Conservation (phyloP, 768 basidiomycete species). For the Auriscalpium orientale region DNA sequence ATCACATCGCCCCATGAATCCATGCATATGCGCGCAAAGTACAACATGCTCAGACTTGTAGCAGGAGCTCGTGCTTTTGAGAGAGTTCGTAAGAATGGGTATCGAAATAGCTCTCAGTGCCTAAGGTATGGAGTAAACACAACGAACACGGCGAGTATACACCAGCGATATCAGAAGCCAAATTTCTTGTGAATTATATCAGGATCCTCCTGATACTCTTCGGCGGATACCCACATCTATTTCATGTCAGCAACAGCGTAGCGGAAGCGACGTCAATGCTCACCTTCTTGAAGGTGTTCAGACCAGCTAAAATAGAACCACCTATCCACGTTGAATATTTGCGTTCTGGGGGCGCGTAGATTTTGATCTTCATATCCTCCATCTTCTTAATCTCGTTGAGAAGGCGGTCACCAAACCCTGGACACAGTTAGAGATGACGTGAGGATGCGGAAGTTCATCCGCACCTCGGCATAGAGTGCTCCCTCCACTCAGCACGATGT, state of each 20-base stretch:
- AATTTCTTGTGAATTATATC: conserved; percentile 97
- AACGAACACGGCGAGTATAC: not conserved
- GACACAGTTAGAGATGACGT: conserved; percentile 2
- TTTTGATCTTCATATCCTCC: conserved; percentile 97
- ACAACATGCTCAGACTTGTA: not conserved
- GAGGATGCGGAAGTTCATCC: conserved; percentile 10
- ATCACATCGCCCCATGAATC: conserved; percentile 21
- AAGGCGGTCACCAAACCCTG: conserved; percentile 93
- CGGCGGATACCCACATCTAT: conserved; percentile 99
- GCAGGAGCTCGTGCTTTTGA: not conserved
- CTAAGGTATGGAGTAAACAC: too few relatives aligned
- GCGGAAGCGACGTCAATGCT: conserved; percentile 5
- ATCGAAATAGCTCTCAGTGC: conserved; percentile 2
- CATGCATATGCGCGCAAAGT: conserved; percentile 23
- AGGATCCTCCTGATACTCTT: conserved; percentile 98
- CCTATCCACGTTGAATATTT: conserved; percentile 98
- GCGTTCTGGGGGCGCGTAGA: conserved; percentile 98
- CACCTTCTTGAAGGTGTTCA: conserved; percentile 98
- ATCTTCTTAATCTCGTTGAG: conserved; percentile 96
- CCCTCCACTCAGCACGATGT: conserved; percentile 94
- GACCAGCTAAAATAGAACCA: conserved; percentile 90
- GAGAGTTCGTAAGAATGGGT: conserved; percentile 10
- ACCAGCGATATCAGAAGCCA: conserved; percentile 49
- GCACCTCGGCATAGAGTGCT: conserved; percentile 91
- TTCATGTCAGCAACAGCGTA: not conserved